Conservation (phyloP, 371 early-diverging fungal genomes). For the Mortierella sp. region DNA sequence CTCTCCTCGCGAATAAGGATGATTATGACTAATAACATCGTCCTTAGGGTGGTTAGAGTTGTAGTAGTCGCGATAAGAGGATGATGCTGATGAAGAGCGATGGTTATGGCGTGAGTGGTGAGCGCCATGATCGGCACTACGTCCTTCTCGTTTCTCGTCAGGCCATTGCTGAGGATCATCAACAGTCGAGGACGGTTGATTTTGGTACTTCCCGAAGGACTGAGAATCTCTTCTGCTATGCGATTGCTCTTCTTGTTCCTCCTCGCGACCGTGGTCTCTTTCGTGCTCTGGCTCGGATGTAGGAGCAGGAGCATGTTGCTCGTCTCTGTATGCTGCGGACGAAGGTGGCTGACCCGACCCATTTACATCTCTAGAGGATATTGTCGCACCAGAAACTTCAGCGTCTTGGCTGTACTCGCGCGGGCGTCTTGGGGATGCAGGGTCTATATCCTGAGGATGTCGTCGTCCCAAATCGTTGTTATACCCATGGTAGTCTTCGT, state of each 20-base stretch:
- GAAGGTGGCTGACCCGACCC: neutral
- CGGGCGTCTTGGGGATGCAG: neutral
- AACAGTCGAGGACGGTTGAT: neutral
- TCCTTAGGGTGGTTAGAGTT: neutral
- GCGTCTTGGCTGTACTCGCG: conserved; percentile 5
- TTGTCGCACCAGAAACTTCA: neutral
- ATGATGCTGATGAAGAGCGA: conserved; percentile 18
- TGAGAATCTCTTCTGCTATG: conserved; percentile 20
- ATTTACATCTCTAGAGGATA: neutral
- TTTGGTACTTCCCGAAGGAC: conserved; percentile 8
- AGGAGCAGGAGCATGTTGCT: neutral
- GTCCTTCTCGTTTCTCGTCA: neutral
- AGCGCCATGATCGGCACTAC: neutral
- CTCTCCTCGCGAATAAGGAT: conserved; percentile 3
- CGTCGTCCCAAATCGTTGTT: conserved; percentile 6
- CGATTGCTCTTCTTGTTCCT: conserved; percentile 9
- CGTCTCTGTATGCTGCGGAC: conserved; percentile 5
- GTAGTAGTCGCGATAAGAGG: conserved; percentile 15
- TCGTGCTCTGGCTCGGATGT: neutral
- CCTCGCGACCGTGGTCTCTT: conserved; percentile 3
- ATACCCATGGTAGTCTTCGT: conserved; percentile 6
- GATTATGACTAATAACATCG: neutral
- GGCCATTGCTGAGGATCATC: conserved; percentile 12
- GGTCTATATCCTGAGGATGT: neutral
- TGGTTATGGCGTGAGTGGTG: conserved; percentile 3